Conservation (phyloP, 306 rosid genomes). For the Argentina anserina region DNA sequence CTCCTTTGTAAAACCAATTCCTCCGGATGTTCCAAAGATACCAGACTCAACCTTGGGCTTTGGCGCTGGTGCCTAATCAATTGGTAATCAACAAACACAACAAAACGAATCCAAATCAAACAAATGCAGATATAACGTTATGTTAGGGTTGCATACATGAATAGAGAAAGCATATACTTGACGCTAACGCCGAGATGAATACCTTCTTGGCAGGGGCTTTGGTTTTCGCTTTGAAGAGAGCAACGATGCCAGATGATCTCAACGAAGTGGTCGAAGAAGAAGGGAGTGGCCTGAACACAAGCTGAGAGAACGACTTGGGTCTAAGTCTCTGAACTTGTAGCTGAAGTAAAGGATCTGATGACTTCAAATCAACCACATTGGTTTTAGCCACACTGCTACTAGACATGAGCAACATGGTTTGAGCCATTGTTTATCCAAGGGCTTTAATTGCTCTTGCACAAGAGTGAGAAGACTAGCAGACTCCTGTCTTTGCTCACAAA, state of each 20-base stretch:
- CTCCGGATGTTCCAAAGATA: conserved; percentile 92
- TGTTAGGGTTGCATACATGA: conserved; percentile 2
- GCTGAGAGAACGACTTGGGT: conserved; percentile 44
- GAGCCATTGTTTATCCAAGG: conserved; percentile 52
- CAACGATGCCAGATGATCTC: conserved; percentile 34
- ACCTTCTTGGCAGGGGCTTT: conserved; percentile 86
- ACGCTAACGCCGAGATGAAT: no score
- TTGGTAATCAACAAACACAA: neutral
- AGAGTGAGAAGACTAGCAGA: conserved; percentile 1
- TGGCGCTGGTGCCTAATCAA: conserved; percentile 47
- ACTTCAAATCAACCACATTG: conserved; percentile 49
- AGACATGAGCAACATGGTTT: conserved; percentile 76
- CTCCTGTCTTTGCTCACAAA: neutral
- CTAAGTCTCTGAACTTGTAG: conserved; percentile 51
- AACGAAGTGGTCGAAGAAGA: conserved; percentile 37
- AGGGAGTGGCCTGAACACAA: conserved; percentile 42
- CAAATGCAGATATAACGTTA: neutral
- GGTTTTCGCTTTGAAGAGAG: conserved; percentile 78
- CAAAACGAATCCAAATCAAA: neutral
- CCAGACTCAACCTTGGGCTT: conserved; percentile 93
- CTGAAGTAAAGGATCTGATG: conserved; percentile 49
- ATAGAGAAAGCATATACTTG: neutral
- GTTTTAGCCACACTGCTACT: conserved; percentile 44
- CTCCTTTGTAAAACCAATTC: conserved; percentile 94
- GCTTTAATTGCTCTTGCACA: neutral